Evolutionary conservation across 352 stramenopile genomes (phyloP).

Genomic region (Phytophthora aleatoria): DNA sequence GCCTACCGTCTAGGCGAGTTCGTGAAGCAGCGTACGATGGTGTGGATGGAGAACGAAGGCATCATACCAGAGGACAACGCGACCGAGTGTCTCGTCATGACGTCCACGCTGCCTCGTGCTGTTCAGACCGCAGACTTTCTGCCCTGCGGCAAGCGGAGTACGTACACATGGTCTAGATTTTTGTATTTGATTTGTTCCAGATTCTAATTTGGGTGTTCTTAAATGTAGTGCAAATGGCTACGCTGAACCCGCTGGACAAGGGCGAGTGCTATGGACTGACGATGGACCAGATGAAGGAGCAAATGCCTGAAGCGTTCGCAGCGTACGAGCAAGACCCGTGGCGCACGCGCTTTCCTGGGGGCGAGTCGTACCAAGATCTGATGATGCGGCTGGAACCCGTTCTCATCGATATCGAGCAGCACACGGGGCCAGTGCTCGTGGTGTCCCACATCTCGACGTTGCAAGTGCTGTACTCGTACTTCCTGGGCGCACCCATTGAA

Average conservation of each 20-base stretch:
- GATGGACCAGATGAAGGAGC: conserved; percentile 83
- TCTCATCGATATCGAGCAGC: conserved; percentile 93
- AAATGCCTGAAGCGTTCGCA: conserved; percentile 66
- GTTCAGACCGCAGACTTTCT: conserved; percentile 77
- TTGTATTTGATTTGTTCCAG: not conserved
- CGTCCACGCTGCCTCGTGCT: conserved; percentile 79
- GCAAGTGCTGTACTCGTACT: conserved; percentile 90
- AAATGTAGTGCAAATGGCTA: conserved; percentile 73
- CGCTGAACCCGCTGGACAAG: conserved; percentile 85
- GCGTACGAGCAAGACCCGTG: conserved; percentile 74
- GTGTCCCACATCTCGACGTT: conserved; percentile 88
- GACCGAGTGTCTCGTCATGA: conserved; percentile 71
- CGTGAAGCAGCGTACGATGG: conserved; percentile 79
- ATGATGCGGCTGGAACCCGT: conserved; percentile 92
- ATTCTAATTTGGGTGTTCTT: conserved; percentile 9
- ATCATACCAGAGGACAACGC: conserved; percentile 47
- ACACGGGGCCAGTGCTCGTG: conserved; percentile 85
- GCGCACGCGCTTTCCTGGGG: conserved; percentile 86
- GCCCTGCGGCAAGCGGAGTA: conserved; percentile 49
- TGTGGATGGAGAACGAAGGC: conserved; percentile 51
- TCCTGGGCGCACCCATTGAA: conserved; percentile 80
- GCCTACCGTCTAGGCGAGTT: conserved; percentile 91
- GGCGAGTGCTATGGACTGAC: conserved; percentile 86
- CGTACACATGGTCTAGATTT: conserved; percentile 13
- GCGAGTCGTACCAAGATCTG: conserved; percentile 94